A percentile compares a stretch with the other conserved stretches of the same genome.
Conservation (phyloP, 345 rosid species). For the Eucalyptus camaldulensis region DNA sequence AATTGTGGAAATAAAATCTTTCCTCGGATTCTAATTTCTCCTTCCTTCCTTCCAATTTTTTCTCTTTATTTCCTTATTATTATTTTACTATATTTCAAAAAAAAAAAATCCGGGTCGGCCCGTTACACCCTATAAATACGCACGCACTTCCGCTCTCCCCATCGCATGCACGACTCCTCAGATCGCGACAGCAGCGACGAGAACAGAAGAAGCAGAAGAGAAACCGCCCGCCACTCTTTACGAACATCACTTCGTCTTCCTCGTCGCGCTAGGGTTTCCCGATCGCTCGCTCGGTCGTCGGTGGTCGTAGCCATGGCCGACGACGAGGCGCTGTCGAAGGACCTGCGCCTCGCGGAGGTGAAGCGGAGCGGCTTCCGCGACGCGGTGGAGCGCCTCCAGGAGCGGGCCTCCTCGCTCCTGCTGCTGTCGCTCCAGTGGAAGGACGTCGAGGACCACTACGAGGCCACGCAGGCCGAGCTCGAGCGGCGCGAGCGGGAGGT, state of each 20-base stretch:
- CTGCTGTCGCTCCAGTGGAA: conserved; percentile 28
- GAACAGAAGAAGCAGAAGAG: neutral
- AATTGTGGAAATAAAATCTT: neutral
- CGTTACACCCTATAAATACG: neutral
- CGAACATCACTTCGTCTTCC: neutral
- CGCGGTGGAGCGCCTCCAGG: conserved; percentile 16
- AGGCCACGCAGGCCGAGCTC: neutral
- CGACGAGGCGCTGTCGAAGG: neutral
- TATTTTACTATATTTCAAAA: neutral
- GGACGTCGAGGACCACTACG: conserved; percentile 21
- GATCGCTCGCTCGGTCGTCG: neutral
- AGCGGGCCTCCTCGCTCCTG: conserved; percentile 25
- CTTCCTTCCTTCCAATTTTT: neutral
- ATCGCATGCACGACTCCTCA: neutral
- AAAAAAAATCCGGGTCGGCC: neutral
- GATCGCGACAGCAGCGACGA: neutral
- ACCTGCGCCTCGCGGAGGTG: neutral
- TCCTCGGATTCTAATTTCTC: neutral
- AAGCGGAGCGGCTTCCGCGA: neutral
- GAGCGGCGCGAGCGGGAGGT: conserved; percentile 15
- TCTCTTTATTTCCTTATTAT: neutral
- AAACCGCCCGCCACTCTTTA: neutral
- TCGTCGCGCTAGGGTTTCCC: neutral
- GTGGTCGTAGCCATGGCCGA: neutral
- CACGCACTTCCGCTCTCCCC: neutral